Evolutionary conservation across 2,329 filamentous ascomycete genomes (phyloP).

Genomic region (Verticillium tricorpus): DNA sequence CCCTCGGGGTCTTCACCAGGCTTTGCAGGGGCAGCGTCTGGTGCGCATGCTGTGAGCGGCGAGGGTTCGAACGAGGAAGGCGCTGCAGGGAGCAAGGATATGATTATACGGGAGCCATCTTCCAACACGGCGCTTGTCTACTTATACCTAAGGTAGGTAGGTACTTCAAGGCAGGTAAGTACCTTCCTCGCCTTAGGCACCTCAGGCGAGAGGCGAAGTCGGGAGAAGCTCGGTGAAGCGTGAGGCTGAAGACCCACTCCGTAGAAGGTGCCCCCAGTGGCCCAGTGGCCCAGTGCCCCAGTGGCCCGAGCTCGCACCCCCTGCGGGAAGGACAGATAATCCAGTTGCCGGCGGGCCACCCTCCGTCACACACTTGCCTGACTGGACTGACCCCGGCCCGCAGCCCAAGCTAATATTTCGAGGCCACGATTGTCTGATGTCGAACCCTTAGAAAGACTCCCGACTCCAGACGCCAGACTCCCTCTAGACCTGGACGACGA

Average conservation of each 20-base stretch:
- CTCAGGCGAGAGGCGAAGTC: background rate
- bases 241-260: background rate
- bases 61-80: too few species aligned
- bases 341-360: background rate
- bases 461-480: background rate
- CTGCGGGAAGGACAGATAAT: slow-evolving; percentile 4
- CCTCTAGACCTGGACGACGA: background rate
- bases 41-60: too few species aligned
- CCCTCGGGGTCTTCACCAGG: too few species aligned
- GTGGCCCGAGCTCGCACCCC: background rate
- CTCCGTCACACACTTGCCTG: background rate
- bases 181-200: background rate
- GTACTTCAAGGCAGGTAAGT: too few species aligned
- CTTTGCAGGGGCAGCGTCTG: too few species aligned
- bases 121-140: background rate
- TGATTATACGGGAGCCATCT: background rate
- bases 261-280: background rate
- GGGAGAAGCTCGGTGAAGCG: background rate
- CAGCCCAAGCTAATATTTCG: slow-evolving; percentile 17
- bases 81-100: too few species aligned
- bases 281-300: too few species aligned
- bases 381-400: background rate
- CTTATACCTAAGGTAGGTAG: too few species aligned
- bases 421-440: slow-evolving; percentile 30
- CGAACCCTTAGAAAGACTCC: background rate